Percentiles rank a stretch among this genome's conserved stretches.
Conservation (phyloP, 441 rosid species). For the Omphalea diandra region DNA sequence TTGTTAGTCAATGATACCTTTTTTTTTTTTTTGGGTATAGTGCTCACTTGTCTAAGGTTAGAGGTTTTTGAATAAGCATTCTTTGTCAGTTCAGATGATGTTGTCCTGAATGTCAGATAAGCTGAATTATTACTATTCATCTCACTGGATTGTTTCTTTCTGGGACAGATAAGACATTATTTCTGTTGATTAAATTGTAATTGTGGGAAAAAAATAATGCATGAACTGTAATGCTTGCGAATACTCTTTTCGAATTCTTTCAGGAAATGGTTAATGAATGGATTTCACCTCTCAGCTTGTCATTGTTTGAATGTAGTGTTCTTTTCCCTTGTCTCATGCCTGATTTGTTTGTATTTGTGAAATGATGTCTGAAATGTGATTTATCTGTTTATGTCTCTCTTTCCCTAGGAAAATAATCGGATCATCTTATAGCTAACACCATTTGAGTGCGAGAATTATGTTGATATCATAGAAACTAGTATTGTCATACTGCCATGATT, state of each 20-base stretch:
- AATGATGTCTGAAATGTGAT: no score
- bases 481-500: no score
- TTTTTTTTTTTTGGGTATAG: background rate
- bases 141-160: background rate
- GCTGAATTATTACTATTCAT: constrained; percentile 2
- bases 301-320: background rate
- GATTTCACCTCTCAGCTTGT: no score
- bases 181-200: background rate
- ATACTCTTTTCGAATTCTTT: background rate
- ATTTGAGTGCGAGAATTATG: no score
- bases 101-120: background rate
- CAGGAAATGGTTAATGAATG: background rate
- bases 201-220: background rate
- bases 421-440: no score
- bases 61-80: background rate
- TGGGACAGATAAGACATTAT: background rate
- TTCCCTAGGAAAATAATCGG: no score
- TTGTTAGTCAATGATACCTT: background rate
- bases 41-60: background rate
- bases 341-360: no score
- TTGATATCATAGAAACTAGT: no score
- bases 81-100: background rate
- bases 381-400: no score
- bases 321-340: background rate
- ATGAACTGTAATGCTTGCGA: no score